Evolutionary conservation across 805 yeast species (phyloP).

Genomic region (Wickerhamomyces strasburgensis): DNA sequence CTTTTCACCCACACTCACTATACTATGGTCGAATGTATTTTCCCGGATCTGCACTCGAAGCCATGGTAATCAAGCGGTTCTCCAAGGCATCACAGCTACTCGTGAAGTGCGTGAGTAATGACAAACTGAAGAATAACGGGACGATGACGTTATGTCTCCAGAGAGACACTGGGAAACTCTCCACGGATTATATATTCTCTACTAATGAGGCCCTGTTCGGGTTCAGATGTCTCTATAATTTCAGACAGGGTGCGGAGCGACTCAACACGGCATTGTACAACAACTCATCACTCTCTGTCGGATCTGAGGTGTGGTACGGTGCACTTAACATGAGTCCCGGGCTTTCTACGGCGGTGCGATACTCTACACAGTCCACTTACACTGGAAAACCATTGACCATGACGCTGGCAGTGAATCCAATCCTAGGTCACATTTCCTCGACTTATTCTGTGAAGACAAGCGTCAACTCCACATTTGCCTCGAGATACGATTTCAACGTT

Average conservation of each 20-base stretch:
- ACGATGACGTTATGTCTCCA: constrained; percentile 68
- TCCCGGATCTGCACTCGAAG: constrained; percentile 84
- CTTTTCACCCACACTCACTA: constrained; percentile 35
- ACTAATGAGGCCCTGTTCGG: constrained; percentile 84
- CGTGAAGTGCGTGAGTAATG: constrained; percentile 71
- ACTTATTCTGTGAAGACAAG: constrained; percentile 84
- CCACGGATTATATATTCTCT: constrained; percentile 74
- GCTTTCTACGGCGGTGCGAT: constrained; percentile 75
- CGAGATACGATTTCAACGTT: constrained; percentile 83
- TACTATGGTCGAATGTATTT: constrained; percentile 84
- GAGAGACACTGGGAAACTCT: constrained; percentile 53
- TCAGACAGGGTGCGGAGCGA: constrained; percentile 35
- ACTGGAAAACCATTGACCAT: constrained; percentile 88
- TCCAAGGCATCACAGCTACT: constrained; percentile 57
- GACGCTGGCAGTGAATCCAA: constrained; percentile 82
- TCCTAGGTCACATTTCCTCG: constrained; percentile 83
- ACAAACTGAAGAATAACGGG: constrained; percentile 47
- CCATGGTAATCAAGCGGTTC: constrained; percentile 69
- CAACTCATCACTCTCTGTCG: constrained; percentile 65
- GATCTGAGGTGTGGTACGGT: constrained; percentile 89
- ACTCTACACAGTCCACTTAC: constrained; percentile 77
- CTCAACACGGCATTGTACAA: constrained; percentile 42
- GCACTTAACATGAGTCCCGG: constrained; percentile 84
- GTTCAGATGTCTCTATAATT: constrained; percentile 68
- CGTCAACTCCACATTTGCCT: constrained; percentile 67